Evolutionary conservation across 2,329 filamentous ascomycete species (phyloP).

Genomic region (Pyricularia pennisetigena): DNA sequence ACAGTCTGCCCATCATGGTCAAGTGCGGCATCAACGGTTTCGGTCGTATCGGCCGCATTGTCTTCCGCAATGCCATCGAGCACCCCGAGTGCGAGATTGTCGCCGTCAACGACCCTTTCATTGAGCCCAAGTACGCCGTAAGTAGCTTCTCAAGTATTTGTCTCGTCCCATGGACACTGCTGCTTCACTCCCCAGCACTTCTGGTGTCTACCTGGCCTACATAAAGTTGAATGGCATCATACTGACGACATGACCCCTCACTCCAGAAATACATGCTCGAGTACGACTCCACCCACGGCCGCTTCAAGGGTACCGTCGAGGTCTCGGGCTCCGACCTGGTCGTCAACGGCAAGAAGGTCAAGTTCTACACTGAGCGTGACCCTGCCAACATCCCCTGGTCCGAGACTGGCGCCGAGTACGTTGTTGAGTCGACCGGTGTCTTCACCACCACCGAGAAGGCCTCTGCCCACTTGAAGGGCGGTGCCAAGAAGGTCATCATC

Average conservation of each 20-base stretch:
- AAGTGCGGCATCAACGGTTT: conserved; percentile 99
- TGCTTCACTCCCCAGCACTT: background rate
- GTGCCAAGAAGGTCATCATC: conserved; percentile 97
- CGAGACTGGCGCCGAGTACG: conserved; percentile 80
- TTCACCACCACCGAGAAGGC: conserved; percentile 99
- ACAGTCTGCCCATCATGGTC: conserved; percentile 32
- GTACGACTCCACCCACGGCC: conserved; percentile 95
- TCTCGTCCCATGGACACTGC: conserved; percentile 3
- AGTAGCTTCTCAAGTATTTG: conserved; percentile 30
- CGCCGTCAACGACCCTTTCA: conserved; percentile 99
- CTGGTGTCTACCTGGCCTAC: background rate
- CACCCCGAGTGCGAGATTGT: conserved; percentile 84
- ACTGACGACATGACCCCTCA: conserved; percentile 5
- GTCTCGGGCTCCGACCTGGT: conserved; percentile 61
- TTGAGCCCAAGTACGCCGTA: conserved; percentile 95
- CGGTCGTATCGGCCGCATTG: conserved; percentile 97
- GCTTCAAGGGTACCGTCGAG: conserved; percentile 87
- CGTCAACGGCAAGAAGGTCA: conserved; percentile 90
- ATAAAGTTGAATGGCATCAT: no score
- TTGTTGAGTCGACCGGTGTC: conserved; percentile 96
- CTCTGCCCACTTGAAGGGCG: conserved; percentile 84
- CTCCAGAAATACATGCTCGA: conserved; percentile 95
- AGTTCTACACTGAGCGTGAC: conserved; percentile 91
- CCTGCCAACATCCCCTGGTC: conserved; percentile 84
- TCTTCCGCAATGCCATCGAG: conserved; percentile 96